phyloP scores from a whole-genome alignment of 2,329 filamentous ascomycete species.

The Amphichorda felina region DNA sequence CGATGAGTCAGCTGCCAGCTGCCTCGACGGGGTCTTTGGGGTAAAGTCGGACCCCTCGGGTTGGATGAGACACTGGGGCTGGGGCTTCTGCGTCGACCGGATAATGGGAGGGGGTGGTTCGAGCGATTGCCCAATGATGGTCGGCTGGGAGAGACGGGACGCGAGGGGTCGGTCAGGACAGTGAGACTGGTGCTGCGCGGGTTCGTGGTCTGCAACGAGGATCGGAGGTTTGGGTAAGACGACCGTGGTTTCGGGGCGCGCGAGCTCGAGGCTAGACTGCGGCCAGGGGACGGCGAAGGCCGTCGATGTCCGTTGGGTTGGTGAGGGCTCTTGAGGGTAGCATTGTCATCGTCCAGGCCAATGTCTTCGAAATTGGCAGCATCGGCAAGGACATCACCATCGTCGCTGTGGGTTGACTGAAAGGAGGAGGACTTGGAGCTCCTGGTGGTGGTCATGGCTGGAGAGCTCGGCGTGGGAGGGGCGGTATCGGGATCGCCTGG shows the following conservation, averaged over 20 bases:
- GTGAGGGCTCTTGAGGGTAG: constrained; percentile 36
- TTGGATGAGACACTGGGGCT: constrained; percentile 36
- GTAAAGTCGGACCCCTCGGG: constrained; percentile 26
- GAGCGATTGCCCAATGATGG: constrained; percentile 15
- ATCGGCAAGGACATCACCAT: constrained; percentile 58
- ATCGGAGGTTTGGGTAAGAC: constrained; percentile 31
- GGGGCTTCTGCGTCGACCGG: constrained; percentile 30
- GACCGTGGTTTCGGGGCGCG: constrained; percentile 23
- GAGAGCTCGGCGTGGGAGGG: constrained; percentile 22
- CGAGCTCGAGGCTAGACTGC: constrained; percentile 17
- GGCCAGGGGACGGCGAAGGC: constrained; percentile 6
- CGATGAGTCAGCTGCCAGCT: constrained; percentile 62
- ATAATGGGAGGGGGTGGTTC: constrained; percentile 23
- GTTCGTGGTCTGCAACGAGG: constrained; percentile 31
- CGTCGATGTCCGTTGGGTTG: constrained; percentile 5
- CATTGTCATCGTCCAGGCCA: constrained; percentile 46
- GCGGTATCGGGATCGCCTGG: constrained; percentile 6
- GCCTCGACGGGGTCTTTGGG: constrained; percentile 37
- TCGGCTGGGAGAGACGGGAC: constrained; percentile 8
- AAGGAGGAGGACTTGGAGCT: constrained; percentile 87
- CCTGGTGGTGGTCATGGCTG: constrained; percentile 64
- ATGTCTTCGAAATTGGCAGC: constrained; percentile 88
- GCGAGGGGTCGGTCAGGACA: constrained; percentile 22
- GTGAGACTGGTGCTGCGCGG: constrained; percentile 37
- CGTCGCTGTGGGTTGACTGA: constrained; percentile 66